phyloP scores from a whole-genome alignment of 2,329 filamentous ascomycete genomes.

The Gnomoniopsis smithogilvyi region DNA sequence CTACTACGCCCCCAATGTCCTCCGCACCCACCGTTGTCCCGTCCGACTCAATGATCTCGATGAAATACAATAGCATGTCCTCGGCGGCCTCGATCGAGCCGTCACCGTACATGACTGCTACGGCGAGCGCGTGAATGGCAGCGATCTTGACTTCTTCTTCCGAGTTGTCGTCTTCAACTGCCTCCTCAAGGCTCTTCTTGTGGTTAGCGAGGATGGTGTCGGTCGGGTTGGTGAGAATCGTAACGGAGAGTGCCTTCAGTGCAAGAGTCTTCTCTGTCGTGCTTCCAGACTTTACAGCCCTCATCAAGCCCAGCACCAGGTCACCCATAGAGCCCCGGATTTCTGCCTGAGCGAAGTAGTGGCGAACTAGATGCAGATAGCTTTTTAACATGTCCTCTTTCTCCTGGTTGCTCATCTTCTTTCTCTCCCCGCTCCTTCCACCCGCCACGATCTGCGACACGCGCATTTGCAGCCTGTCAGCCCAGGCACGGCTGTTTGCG shows the following conservation, averaged over 20 bases:
- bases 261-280: slow-evolving; percentile 68
- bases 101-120: slow-evolving; percentile 74
- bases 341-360: slow-evolving; percentile 63
- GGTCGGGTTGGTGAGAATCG: slow-evolving; percentile 64
- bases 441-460: slow-evolving; percentile 59
- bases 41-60: slow-evolving; percentile 78
- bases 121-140: slow-evolving; percentile 70
- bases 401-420: slow-evolving; percentile 70
- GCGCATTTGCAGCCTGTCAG: slow-evolving; percentile 58
- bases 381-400: slow-evolving; percentile 62
- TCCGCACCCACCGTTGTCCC: slow-evolving; percentile 68
- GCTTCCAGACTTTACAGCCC: slow-evolving; percentile 68
- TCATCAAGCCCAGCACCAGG: slow-evolving; percentile 62
- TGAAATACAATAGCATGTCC: slow-evolving; percentile 70
- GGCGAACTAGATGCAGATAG: slow-evolving; percentile 64
- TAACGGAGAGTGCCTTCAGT: slow-evolving; percentile 68
- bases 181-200: slow-evolving; percentile 54
- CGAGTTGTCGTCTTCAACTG: slow-evolving; percentile 68
- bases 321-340: slow-evolving; percentile 58
- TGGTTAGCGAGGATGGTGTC: slow-evolving; percentile 64
- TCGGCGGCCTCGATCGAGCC: slow-evolving; percentile 65
- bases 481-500: slow-evolving; percentile 50
- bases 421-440: slow-evolving; percentile 51
- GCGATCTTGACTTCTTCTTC: slow-evolving; percentile 64
- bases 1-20: slow-evolving; percentile 68